A percentile compares a stretch with the other conserved stretches of the same genome.
Evolutionary conservation across 352 stramenopile species (phyloP).

Genomic region (Pythium biforme): DNA sequence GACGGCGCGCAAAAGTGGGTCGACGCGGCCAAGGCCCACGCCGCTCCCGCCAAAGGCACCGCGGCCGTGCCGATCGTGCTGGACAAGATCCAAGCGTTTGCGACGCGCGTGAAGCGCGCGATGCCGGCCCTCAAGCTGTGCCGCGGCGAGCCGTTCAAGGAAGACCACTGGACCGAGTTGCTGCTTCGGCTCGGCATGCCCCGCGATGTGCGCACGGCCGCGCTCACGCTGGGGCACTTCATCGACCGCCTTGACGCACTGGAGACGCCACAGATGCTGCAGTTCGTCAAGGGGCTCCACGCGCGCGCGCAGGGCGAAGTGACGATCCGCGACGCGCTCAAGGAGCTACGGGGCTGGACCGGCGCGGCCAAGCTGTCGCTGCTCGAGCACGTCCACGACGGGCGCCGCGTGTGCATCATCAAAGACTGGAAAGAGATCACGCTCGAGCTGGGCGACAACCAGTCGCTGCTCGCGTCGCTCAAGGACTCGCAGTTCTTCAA

Average conservation of each 20-base stretch:
- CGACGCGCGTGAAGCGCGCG: constrained; percentile 81
- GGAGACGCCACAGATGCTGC: constrained; percentile 77
- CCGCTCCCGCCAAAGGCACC: background rate
- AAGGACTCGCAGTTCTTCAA: constrained; percentile 97
- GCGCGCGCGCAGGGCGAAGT: constrained; percentile 91
- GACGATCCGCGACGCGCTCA: constrained; percentile 93
- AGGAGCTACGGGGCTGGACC: constrained; percentile 92
- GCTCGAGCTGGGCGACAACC: constrained; percentile 94
- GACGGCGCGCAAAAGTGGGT: constrained; percentile 91
- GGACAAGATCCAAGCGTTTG: constrained; percentile 78
- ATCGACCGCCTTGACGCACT: constrained; percentile 72
- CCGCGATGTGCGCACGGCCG: constrained; percentile 81
- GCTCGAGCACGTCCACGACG: constrained; percentile 84
- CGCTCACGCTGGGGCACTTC: constrained; percentile 91
- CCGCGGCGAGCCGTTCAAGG: constrained; percentile 93
- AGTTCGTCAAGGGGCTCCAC: constrained; percentile 94
- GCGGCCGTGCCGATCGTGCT: constrained; percentile 51
- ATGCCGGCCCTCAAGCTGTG: constrained; percentile 94
- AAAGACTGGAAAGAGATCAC: constrained; percentile 96
- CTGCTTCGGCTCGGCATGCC: constrained; percentile 91
- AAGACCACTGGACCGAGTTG: constrained; percentile 95
- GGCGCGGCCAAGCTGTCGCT: constrained; percentile 90
- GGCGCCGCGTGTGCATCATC: constrained; percentile 86
- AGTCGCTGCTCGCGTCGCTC: constrained; percentile 91
- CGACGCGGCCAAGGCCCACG: constrained; percentile 66